These are phyloP conservation scores for Apostasia shenzhenica DNA, from an alignment of 106 monocot genomes.

Conservation along the genomic window DNA sequence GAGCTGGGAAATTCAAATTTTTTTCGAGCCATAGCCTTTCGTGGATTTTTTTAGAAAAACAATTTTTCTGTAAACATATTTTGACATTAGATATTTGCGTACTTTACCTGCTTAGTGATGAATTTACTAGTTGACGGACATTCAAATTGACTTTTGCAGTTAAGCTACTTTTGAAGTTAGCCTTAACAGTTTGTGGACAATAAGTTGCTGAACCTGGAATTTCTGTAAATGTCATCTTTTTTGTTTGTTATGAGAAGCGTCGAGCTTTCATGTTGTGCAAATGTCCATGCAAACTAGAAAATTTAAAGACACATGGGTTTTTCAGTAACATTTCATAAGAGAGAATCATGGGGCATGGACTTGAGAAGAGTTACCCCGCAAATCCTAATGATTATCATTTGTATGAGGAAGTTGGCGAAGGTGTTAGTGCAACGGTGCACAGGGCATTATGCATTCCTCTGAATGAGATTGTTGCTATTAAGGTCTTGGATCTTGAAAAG, in stretches of 20 bases:
- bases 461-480: slow-evolving; percentile 83
- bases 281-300: not conserved
- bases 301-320: slow-evolving; percentile 7
- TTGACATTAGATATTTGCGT: no score
- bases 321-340: slow-evolving; percentile 35
- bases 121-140: not conserved
- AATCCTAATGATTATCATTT: slow-evolving; percentile 73
- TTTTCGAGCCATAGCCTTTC: not conserved
- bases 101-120: no score
- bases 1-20: not conserved
- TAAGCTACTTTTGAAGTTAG: not conserved
- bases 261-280: not conserved
- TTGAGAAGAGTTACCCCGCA: slow-evolving; percentile 50
- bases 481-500: slow-evolving; percentile 92
- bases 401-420: slow-evolving; percentile 92
- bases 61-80: not conserved
- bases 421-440: slow-evolving; percentile 87
- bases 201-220: not conserved
- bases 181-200: not conserved
- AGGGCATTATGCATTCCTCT: slow-evolving; percentile 81
- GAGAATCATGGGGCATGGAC: slow-evolving; percentile 44
- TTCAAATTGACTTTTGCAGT: not conserved
- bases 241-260: not conserved
- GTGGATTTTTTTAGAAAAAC: not conserved
- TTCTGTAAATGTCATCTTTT: not conserved